Base-by-base conservation (phyloP, 495 filamentous ascomycete species). In the Aspergillus saccharolyticus region DNA sequence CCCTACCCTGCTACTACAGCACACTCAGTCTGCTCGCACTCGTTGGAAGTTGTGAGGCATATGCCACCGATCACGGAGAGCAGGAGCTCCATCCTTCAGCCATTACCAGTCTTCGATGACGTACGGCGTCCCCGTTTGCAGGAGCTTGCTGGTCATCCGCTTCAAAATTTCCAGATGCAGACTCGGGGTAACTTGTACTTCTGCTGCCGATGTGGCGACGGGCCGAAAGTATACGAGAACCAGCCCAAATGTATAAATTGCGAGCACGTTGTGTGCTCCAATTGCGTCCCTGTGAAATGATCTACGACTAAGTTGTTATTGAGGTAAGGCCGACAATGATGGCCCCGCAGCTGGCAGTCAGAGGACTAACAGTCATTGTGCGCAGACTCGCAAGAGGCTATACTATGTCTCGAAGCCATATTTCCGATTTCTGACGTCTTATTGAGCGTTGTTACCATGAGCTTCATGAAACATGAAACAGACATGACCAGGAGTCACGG, bases 121-220 rank as follows among this genome's bases (percentile, higher is more conserved):
- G 47, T 50, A 12, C 47, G 22, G 47, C 44, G 22, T 30, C 42
- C 28, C 19, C 46, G 56, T 46, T n/a, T 46, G 24, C 42, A 43
- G 8, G 42, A 28, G 18, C 24, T 54, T 21, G 14, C 46, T 18
- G 12, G 47, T 18, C 49, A 56, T n/a, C 6, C 14, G 33, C 4
- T 48, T 19, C 58, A 22, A 22, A 10, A 25, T 30, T 3, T 47
- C 25, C 33, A 33, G 17, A 39, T 22, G 42, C 46, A 61, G 44
- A 33, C 22, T 16, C 15, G 43, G 1, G 58, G 61, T 2, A 58
- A 66, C 49, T 58, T 73, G 59, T 78, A 71, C 50, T 64, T 72
- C 52, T 78, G 75, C 65, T 78, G 75, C 64, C 2, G 56, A 0
- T 78, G 75, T 57, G 16, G 56, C 0, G 75, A 78, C 24, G 75